phyloP scores from a whole-genome alignment of 352 stramenopile genomes.

The Blastocystis sp. region DNA sequence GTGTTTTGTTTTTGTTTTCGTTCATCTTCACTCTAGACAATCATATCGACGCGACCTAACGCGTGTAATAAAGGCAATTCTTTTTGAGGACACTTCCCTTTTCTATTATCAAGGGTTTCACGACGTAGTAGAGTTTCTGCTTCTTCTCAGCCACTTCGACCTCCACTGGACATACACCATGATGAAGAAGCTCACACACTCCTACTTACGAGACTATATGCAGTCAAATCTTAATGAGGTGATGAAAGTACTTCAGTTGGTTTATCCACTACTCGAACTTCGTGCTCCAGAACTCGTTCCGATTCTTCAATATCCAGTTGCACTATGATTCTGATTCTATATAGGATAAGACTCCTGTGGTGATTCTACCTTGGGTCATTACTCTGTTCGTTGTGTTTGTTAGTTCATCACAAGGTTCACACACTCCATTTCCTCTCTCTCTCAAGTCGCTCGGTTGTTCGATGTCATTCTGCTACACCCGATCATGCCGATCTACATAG shows the following conservation, averaged over 20 bases:
- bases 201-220: slow-evolving; percentile 44
- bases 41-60: background rate
- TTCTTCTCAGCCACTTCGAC: slow-evolving; percentile 19
- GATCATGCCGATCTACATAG: slow-evolving; percentile 29
- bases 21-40: background rate
- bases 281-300: slow-evolving; percentile 13
- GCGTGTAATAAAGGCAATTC: background rate
- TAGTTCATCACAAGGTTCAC: background rate
- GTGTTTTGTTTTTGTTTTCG: background rate
- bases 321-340: background rate
- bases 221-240: background rate
- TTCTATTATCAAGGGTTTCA: slow-evolving; percentile 54
- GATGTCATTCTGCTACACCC: slow-evolving; percentile 47
- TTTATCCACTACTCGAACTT: background rate
- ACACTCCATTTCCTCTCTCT: background rate
- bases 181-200: background rate
- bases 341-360: slow-evolving; percentile 10
- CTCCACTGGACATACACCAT: slow-evolving; percentile 45
- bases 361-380: slow-evolving; percentile 32
- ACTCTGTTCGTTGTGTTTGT: background rate
- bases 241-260: background rate
- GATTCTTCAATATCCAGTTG: slow-evolving; percentile 25
- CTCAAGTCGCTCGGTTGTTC: background rate
- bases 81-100: background rate
- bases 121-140: slow-evolving; percentile 40